Base-by-base conservation (phyloP, 331 rosid genomes). In the Stylosanthes scabra region DNA sequence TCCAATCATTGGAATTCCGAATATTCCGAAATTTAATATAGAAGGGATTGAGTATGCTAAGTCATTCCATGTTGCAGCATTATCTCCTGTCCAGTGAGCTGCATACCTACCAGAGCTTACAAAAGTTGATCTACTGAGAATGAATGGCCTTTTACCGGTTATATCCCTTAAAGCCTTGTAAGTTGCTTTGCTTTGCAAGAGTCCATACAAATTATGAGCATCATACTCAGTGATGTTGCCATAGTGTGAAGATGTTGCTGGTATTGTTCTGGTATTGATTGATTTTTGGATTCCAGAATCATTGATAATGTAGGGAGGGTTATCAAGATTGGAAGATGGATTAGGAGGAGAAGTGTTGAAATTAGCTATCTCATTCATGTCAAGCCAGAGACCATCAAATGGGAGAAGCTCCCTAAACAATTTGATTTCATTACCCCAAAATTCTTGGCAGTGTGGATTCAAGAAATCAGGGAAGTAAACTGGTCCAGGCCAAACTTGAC, bases 51-150 rank as follows among this genome's bases (percentile, higher is more conserved):
- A 75, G 75, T 87, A 86, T 42, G 83, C 97, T 72, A 93, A 82
- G 82, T 93, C 98, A 65, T 84, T 71, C 97, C 97, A 93, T 8
- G 86, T 77, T 3, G 98, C 96, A 47, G 83, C 86, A 81, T 87
- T 93, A 37, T 93, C 98, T 85, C 98, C 96, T 7, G 98, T 93
- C 97, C 98, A 93, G 59, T 93, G 98, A 1, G 97, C 96, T 25
- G 91, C 25, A 78, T 91, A 89, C 87, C 79, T 91, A 8, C 98
- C 98, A 20, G 98, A 89, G 83, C 97, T 80, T 5, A 91, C 87
- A 81, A 89, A 93, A 75, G 96, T 93, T 46, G 98, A 93, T 83
- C 97, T 87, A 28, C 90, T 57, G 11, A 93, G 88, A 59, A 93
- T 29, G 70, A 93, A 93, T 28, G 97, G 98, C 81, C 98, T 91